Conservation (phyloP, 2,329 filamentous ascomycete species). For the Phyllosticta paracitricarpa region DNA sequence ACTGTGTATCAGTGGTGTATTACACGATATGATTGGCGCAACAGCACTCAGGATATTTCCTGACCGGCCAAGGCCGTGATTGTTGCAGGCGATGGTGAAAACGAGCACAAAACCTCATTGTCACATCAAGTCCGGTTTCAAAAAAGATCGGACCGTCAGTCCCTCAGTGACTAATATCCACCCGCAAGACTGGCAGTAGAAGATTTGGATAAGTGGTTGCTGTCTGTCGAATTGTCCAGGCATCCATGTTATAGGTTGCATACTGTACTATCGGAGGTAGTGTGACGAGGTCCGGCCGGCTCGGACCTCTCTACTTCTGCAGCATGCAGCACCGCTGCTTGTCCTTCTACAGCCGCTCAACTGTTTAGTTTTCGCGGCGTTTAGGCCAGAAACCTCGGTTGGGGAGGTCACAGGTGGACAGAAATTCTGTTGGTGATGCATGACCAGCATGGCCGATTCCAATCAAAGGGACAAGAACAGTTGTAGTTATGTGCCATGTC, state of each 20-base stretch:
- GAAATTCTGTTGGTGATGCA: no score
- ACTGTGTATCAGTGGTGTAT: background rate
- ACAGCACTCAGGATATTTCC: background rate
- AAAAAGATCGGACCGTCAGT: background rate
- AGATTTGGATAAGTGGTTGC: background rate
- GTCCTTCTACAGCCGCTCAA: background rate
- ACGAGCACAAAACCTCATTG: background rate
- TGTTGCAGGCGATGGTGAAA: no score
- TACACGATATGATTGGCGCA: background rate
- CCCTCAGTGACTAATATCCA: background rate
- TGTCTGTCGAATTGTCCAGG: no score
- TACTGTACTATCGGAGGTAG: background rate
- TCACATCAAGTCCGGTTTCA: background rate
- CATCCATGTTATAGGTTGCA: no score
- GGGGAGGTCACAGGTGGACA: no score
- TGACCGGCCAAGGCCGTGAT: background rate
- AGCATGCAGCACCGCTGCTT: background rate
- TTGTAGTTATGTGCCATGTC: no score
- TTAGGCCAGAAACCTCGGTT: background rate
- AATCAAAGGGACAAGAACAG: no score
- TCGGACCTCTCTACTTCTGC: background rate
- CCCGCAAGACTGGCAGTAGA: background rate
- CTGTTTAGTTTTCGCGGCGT: background rate
- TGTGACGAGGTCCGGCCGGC: background rate
- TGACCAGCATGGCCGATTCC: no score